Evolutionary conservation across 2,329 filamentous ascomycete genomes (phyloP), one percentile per base, ranked within the genome.

Genomic region (Waltergamsia citrina): DNA sequence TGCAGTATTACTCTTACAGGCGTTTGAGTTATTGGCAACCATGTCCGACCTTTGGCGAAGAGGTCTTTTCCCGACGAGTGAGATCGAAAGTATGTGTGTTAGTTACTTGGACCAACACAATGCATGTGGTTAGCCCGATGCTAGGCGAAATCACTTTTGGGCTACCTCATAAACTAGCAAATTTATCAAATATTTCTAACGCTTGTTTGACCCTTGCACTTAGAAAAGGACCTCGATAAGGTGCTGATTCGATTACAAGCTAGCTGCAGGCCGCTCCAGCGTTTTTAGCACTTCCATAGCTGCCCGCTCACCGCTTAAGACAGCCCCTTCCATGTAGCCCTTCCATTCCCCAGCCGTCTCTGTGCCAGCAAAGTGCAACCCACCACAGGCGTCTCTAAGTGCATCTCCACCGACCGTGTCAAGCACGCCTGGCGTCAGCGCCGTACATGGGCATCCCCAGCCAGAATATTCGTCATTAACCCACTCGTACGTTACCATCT

Each of bases 251-350:
- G 26, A 7, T 28, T 17, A 14, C 7, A 28, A 15, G 26, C 26
- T 28, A 15, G 26, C 5, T 4, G 6, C 4, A 15, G 18, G 4
- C 4, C n/a, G 19, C 9, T 32, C 19, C 5, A 14, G 11, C 29
- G n/a, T n/a, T n/a, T n/a, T n/a, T n/a, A n/a, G n/a, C n/a, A 36
- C 34, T 18, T 31, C 34, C 28, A 23, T 10, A 3, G 33, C 33
- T 6, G 24, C 26, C 19, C 24, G 24, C 25, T 35, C 33, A 12
- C 33, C 33, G 12, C 24, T 29, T 0, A 59, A 44, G 14, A 70
- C 51, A 1, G 66, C 67, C 4, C 66, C 66, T 37, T 70, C 65
- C 57, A 71, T 67, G 39, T 69, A 70, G 0, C 67, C 66, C 35
- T 65, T 66, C 67, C 65, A 71, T 33, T 65, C 59, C 3, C 39